Evolutionary conservation across 805 yeast species (phyloP), one percentile per base, ranked within the genome.

Genomic region (Clavispora asparagi): DNA sequence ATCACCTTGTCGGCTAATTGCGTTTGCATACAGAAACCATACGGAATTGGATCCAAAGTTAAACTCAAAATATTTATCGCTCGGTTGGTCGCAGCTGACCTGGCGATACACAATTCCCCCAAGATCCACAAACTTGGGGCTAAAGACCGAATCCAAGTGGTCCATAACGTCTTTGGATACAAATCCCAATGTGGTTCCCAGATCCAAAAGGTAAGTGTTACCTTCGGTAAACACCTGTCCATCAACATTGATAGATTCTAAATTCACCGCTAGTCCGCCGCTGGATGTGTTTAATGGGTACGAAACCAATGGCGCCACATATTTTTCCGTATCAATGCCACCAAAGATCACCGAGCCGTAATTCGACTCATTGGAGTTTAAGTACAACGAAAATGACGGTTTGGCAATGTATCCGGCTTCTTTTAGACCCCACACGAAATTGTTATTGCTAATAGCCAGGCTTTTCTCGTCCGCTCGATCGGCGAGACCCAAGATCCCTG

Each of bases 271-370:
- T 43, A 49, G 44, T 13, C 47, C 50, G 9, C 40, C 41, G 19
- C 27, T 27, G 7, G 42, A 26, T 27, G 45, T 25, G n/a, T 40
- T 39, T 4, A 42, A 17, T 2, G 45, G 42, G 26, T 40, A 19
- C 27, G 42, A 13, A 23, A 31, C 32, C 38, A 46, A 46, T 9
- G 16, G 35, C 1, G 63, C 70, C 10, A 41, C 28, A 49, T 59
- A 65, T 49, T 63, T 63, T 36, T 56, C 56, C 17, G 56, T 44
- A 50, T 65, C 69, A 39, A 66, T 55, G 30, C 65, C 72, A 7
- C 72, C 72, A 53, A 67, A 67, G 27, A 65, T 44, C 23, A 67
- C 51, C 2, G 56, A 33, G 8, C 62, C 62, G 11, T 29, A 4
- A 5, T 25, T 13, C 6, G 50, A 51, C 27, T 46, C 42, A 5